Evolutionary conservation across 768 basidiomycete genomes (phyloP).

Genomic region (Rhizopogon sp.): DNA sequence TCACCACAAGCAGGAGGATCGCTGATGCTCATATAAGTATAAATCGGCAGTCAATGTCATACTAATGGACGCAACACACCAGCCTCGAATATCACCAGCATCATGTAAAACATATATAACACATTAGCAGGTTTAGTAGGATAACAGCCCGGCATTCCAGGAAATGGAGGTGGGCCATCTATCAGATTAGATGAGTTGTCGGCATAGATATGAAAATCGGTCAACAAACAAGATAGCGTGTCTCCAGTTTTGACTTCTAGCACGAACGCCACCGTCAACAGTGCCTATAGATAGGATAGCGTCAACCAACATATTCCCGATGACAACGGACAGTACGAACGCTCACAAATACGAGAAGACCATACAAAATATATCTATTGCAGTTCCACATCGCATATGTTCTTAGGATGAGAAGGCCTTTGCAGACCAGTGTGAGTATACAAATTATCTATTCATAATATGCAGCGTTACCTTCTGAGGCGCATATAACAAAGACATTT

Average conservation of each 20-base stretch:
- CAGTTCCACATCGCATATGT: constrained; percentile 6
- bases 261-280: not conserved
- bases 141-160: not conserved
- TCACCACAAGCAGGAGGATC: not conserved
- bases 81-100: not conserved
- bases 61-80: not conserved
- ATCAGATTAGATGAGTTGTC: not conserved
- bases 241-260: not conserved
- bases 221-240: not conserved
- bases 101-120: not conserved
- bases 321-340: not conserved
- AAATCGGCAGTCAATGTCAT: not conserved
- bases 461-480: not conserved
- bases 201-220: not conserved
- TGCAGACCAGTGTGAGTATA: not conserved
- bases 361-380: not conserved
- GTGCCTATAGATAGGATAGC: not conserved
- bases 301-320: not conserved
- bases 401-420: constrained; percentile 4
- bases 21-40: not conserved
- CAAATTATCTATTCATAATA: not conserved
- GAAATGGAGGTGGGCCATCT: constrained; percentile 1
- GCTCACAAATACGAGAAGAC: not conserved
- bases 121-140: not conserved
- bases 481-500: constrained; percentile 3